Evolutionary conservation across 192 early-diverging fungal genomes (phyloP), one percentile per base, ranked within the genome.

Genomic region (Phycomyces nitens): DNA sequence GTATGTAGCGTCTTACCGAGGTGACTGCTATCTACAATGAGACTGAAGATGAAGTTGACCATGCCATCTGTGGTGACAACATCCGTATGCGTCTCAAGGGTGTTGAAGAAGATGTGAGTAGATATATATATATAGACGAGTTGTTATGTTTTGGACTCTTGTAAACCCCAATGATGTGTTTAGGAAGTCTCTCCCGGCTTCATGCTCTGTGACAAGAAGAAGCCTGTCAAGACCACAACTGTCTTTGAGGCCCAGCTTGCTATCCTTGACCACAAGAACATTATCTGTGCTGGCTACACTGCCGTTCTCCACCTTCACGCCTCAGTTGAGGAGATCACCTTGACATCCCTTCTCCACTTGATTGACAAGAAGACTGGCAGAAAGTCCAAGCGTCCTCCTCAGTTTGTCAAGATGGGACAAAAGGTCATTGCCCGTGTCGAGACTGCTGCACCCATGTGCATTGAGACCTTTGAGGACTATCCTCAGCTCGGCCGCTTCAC

Each of bases 401-500:
- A 90, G 74, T 99, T 96, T 73, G 77, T 99, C 64, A 97, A 95
- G 84, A 88, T 94, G 68, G 92, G 91, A 41, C 92, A 97, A 65
- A 85, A 86, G 39, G 88, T 84, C 61, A 94, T 97, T 79, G 96
- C 88, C 14, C 80, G 88, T 58, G 85, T 99, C 50, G 89, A 94
- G 76, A 82, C 85, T 16, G 58, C 78, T 53, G 84, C 85, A 55
- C 80, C 89, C 10, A 75, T 97, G 20, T 95, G 94, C 65, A 75
- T 96, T 10, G 97, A 99, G 72, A 80, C 86, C 24, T 98, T 89
- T 77, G 79, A 80, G 16, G 89, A 93, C 22, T 88, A 91, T 59
- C 88, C 91, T 44, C 94, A 96, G 69, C 76, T 99, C 10, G 97
- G 97, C 42, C 87, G 97, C 53, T 98, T 99, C 78, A 99, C 96